phyloP scores from a whole-genome alignment of 2,329 filamentous ascomycete genomes.

The Keithomyces neogunnii region DNA sequence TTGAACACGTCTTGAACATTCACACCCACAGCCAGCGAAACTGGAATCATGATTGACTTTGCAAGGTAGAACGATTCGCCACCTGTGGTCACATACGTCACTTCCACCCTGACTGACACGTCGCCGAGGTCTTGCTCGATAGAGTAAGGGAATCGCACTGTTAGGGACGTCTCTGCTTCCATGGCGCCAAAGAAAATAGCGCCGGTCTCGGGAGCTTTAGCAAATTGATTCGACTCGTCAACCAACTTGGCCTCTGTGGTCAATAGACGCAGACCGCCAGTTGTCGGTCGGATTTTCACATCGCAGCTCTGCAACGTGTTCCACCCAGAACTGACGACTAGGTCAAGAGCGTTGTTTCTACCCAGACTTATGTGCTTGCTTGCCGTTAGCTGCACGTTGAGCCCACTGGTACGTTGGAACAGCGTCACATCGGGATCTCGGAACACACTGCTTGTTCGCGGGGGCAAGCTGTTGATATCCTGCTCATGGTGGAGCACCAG shows the following conservation, averaged over 20 bases:
- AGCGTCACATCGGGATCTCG: slow-evolving; percentile 57
- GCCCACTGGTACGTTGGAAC: slow-evolving; percentile 60
- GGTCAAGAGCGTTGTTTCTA: slow-evolving; percentile 66
- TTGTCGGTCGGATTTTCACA: slow-evolving; percentile 54
- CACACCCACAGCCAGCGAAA: slow-evolving; percentile 77
- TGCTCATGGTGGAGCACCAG: slow-evolving; percentile 59
- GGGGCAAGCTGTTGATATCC: slow-evolving; percentile 37
- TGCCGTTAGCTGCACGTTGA: slow-evolving; percentile 59
- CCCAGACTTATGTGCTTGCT: slow-evolving; percentile 71
- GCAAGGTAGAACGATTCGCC: slow-evolving; percentile 36
- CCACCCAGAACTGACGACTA: slow-evolving; percentile 65
- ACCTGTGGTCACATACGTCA: slow-evolving; percentile 60
- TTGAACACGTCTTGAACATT: slow-evolving; percentile 98
- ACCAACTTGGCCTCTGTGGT: slow-evolving; percentile 50
- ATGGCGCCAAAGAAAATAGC: slow-evolving; percentile 43
- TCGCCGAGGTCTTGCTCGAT: slow-evolving; percentile 67
- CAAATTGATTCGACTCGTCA: slow-evolving; percentile 30
- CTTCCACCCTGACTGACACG: slow-evolving; percentile 67
- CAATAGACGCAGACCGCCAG: slow-evolving; percentile 55
- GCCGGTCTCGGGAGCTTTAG: slow-evolving; percentile 44
- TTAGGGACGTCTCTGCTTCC: slow-evolving; percentile 35
- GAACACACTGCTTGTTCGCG: slow-evolving; percentile 42
- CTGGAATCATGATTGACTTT: slow-evolving; percentile 53
- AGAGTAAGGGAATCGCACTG: slow-evolving; percentile 70
- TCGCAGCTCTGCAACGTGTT: slow-evolving; percentile 57